phyloP scores from a whole-genome alignment of 2,329 filamentous ascomycete species.

The Fusarium secorum region DNA sequence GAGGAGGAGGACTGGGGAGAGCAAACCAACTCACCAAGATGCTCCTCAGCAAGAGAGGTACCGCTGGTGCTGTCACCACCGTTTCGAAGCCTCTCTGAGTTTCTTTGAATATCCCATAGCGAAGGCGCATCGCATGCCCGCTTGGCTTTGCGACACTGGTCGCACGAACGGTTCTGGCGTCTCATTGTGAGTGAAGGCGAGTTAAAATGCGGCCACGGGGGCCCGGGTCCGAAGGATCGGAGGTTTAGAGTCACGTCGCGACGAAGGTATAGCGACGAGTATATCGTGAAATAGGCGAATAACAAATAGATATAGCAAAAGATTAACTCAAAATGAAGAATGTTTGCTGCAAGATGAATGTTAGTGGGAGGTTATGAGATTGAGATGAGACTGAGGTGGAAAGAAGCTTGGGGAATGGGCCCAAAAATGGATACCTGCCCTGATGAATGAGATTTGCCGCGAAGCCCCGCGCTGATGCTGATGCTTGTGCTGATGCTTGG shows the following conservation, averaged over 20 bases:
- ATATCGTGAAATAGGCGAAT: neutral
- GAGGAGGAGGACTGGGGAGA: conserved; percentile 7
- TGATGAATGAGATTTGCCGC: conserved; percentile 40
- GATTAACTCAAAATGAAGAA: conserved; percentile 17
- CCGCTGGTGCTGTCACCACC: conserved; percentile 30
- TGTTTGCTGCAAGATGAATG: conserved; percentile 13
- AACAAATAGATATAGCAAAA: neutral
- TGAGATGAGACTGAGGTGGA: conserved; percentile 24
- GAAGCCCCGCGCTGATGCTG: conserved; percentile 27
- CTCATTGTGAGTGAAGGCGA: conserved; percentile 33
- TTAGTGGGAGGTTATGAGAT: conserved; percentile 17
- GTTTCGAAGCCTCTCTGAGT: conserved; percentile 38
- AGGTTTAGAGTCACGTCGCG: conserved; percentile 15
- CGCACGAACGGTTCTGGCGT: conserved; percentile 42
- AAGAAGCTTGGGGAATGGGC: conserved; percentile 23
- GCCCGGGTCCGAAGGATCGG: conserved; percentile 5
- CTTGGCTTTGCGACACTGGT: conserved; percentile 43
- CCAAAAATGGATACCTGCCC: conserved; percentile 13
- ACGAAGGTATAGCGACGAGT: conserved; percentile 13
- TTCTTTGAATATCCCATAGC: conserved; percentile 43
- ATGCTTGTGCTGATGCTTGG: neutral
- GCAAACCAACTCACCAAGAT: conserved; percentile 37
- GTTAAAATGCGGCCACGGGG: conserved; percentile 1
- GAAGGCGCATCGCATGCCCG: conserved; percentile 43
- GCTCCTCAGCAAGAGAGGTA: conserved; percentile 40